A percentile compares a stretch with the other conserved stretches of the same genome.
Conservation (phyloP, 73 alveolate genomes). For the Tetrahymena borealis region DNA sequence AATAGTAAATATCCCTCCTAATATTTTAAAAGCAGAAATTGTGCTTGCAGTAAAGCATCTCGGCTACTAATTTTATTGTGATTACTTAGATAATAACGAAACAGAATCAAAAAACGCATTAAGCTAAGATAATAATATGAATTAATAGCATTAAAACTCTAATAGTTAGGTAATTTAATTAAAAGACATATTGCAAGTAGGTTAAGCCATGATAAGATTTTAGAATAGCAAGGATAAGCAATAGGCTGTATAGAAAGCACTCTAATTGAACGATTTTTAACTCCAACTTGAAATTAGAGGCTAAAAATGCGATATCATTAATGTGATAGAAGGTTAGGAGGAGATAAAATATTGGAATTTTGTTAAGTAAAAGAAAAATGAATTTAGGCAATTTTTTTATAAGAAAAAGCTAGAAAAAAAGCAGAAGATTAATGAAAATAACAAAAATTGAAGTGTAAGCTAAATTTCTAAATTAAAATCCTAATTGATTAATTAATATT, state of each 20-base stretch:
- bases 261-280: not conserved
- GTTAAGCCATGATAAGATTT: not conserved
- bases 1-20: not conserved
- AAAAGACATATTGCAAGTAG: not conserved
- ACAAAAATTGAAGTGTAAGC: not conserved
- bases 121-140: no score
- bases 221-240: not conserved
- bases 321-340: not conserved
- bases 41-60: not conserved
- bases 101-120: not conserved
- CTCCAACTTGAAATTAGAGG: not conserved
- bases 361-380: not conserved
- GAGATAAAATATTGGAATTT: not conserved
- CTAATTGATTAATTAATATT: no score
- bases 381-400: not conserved
- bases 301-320: not conserved
- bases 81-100: not conserved
- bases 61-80: not conserved
- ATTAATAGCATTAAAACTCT: no score
- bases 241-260: not conserved
- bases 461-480: not conserved
- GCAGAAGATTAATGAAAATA: not conserved
- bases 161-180: no score
- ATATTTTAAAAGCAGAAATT: not conserved
- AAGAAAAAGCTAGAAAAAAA: not conserved